phyloP scores from a whole-genome alignment of 305 asterid genomes.

The Fraxinus dipetala region DNA sequence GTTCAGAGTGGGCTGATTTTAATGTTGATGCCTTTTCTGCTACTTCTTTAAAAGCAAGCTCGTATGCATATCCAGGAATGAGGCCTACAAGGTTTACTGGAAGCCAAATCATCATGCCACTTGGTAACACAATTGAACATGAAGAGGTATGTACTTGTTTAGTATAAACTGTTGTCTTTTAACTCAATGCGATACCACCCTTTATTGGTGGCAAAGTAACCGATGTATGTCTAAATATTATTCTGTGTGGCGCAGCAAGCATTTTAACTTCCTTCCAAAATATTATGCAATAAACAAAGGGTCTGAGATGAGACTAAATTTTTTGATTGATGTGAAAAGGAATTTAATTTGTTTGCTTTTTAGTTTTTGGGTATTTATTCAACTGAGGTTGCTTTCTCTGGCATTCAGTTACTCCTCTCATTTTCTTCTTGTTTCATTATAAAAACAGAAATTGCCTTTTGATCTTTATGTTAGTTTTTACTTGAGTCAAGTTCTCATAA shows the following conservation, averaged over 20 bases:
- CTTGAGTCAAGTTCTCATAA: background rate
- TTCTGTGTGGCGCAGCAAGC: background rate
- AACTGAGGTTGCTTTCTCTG: background rate
- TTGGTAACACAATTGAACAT: constrained; percentile 84
- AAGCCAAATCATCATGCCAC: constrained; percentile 86
- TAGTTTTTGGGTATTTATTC: background rate
- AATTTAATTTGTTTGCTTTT: background rate
- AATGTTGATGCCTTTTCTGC: constrained; percentile 82
- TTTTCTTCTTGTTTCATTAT: background rate
- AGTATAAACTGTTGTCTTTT: background rate
- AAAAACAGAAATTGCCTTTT: background rate
- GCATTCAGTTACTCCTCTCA: background rate
- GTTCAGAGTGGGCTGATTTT: constrained; percentile 97
- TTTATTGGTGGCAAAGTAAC: background rate
- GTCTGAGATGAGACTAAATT: background rate
- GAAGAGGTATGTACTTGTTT: constrained; percentile 60
- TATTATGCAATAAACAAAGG: background rate
- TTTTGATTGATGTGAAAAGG: background rate
- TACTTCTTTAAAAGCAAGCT: constrained; percentile 58
- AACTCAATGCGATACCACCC: background rate
- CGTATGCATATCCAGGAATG: constrained; percentile 71
- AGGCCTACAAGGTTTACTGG: constrained; percentile 85
- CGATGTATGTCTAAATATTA: background rate
- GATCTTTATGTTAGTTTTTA: background rate
- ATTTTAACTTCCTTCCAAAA: background rate